A percentile compares a stretch with the other conserved stretches of the same genome.
phyloP scores from a whole-genome alignment of 768 basidiomycete genomes.

The Strobilomyces dryophilus region DNA sequence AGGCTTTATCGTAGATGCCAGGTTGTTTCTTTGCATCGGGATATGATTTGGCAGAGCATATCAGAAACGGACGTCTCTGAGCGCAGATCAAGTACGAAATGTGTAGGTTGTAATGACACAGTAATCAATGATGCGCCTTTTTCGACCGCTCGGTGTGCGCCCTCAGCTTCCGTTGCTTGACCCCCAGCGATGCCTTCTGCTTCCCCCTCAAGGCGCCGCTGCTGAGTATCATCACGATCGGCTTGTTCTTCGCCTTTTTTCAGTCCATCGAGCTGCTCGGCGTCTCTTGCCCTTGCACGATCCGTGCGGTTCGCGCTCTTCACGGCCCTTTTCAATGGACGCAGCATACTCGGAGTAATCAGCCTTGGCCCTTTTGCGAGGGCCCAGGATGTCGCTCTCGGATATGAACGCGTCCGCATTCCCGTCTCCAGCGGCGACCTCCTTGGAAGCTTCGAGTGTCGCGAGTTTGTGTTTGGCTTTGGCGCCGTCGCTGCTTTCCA shows the following conservation, averaged over 20 bases:
- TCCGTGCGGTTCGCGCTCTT: slow-evolving; percentile 92
- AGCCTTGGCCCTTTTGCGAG: slow-evolving; percentile 88
- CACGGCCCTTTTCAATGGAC: slow-evolving; percentile 86
- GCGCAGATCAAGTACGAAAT: neutral
- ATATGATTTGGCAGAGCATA: slow-evolving; percentile 50
- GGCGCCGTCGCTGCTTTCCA: slow-evolving; percentile 64
- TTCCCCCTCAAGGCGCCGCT: slow-evolving; percentile 75
- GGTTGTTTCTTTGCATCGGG: slow-evolving; percentile 72
- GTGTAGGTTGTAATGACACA: neutral
- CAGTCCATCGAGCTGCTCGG: slow-evolving; percentile 87
- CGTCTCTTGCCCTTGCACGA: slow-evolving; percentile 81
- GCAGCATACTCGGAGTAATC: slow-evolving; percentile 93
- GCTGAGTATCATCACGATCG: slow-evolving; percentile 89
- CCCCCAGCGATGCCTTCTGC: slow-evolving; percentile 76
- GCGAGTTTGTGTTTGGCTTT: slow-evolving; percentile 89
- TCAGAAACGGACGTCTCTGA: slow-evolving; percentile 28
- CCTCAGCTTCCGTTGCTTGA: slow-evolving; percentile 76
- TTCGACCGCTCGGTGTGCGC: slow-evolving; percentile 73
- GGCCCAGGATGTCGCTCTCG: slow-evolving; percentile 89
- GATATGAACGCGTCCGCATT: slow-evolving; percentile 60
- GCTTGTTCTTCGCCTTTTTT: slow-evolving; percentile 92
- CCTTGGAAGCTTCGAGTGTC: slow-evolving; percentile 68
- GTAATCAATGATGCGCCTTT: slow-evolving; percentile 34
- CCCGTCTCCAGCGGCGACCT: slow-evolving; percentile 43
- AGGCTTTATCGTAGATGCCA: slow-evolving; percentile 72